phyloP scores from a whole-genome alignment of 2,329 filamentous ascomycete species.

The Endocalyx cinctus region DNA sequence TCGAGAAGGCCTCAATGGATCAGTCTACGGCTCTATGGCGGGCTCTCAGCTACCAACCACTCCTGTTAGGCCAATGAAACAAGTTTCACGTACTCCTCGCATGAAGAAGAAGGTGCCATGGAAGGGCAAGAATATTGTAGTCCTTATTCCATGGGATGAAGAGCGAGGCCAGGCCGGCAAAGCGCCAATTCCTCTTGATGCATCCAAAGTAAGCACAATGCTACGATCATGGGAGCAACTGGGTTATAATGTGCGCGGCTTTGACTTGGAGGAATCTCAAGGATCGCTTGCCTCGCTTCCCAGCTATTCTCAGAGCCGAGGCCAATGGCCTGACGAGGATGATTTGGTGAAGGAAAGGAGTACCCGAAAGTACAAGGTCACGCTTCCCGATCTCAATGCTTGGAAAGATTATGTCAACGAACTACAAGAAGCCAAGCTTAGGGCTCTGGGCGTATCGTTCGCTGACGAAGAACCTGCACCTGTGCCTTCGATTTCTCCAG shows the following conservation, averaged over 20 bases:
- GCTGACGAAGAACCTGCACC: constrained; percentile 66
- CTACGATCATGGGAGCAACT: constrained; percentile 62
- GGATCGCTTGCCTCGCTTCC: constrained; percentile 23
- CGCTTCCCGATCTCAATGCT: constrained; percentile 64
- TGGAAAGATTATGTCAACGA: constrained; percentile 76
- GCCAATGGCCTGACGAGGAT: constrained; percentile 60
- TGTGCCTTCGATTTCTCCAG: constrained; percentile 61
- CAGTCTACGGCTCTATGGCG: constrained; percentile 15
- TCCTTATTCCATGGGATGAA: constrained; percentile 65
- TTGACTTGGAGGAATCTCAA: constrained; percentile 54
- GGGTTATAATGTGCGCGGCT: constrained; percentile 65
- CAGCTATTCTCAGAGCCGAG: constrained; percentile 58
- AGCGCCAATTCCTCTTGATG: constrained; percentile 48
- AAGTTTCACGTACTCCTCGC: constrained; percentile 45
- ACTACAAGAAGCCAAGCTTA: constrained; percentile 85
- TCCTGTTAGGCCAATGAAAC: constrained; percentile 29
- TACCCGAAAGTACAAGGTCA: constrained; percentile 53
- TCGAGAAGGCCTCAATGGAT: constrained; percentile 24
- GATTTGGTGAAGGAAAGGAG: constrained; percentile 55
- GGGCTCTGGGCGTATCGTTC: constrained; percentile 81
- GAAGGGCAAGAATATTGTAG: constrained; percentile 70
- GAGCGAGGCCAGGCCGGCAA: constrained; percentile 56
- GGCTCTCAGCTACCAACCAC: constrained; percentile 17
- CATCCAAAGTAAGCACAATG: constrained; percentile 56
- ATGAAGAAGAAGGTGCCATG: constrained; percentile 69